Evolutionary conservation across 2,329 filamentous ascomycete genomes (phyloP), one percentile per base, ranked within the genome.

Genomic region (Pseudocercospora macadamiae): DNA sequence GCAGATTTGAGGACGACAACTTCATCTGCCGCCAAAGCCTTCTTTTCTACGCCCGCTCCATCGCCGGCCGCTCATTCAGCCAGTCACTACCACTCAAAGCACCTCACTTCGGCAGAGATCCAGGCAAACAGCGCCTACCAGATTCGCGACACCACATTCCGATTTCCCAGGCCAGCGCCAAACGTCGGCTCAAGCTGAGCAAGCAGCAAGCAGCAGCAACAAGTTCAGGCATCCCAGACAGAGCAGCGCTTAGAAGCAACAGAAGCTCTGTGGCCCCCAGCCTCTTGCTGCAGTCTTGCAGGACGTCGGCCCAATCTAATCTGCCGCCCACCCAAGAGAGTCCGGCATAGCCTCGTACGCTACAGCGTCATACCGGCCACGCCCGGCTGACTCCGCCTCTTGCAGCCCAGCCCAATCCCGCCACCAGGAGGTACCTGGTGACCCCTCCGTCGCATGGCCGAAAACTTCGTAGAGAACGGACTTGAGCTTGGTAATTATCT

Each of bases 401-500:
- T n/a, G n/a, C n/a, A n/a, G n/a, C n/a, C n/a, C n/a, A n/a, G n/a
- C 53, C 19, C 36, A 49, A 49, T 51, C 48, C 57, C 57, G 57
- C 57, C 57, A 60, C 57, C 53, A 47, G 55, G 39, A 21, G 34
- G 19, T 36, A 21, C 34, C 44, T 30, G 21, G 47, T 37, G 30
- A 16, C 37, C 18, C 32, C 23, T 30, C 37, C 42, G 32, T 21
- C 28, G 44, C 34, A 60, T 56, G 63, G n/a, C n/a, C n/a, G 68
- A 68, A 54, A 60, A 39, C 28, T 60, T 69, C 34, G 67, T 68
- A 6, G 70, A 72, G 51, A 61, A 68, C 25, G 63, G 63, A 7
- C 64, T 66, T 23, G 66, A 68, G 48, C 60, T 62, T 21, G 30
- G 65, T 39, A 63, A 66, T 54, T 64, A 68, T 47, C 45, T 68